These are phyloP conservation scores for Lupinus albus DNA, from an alignment of 306 rosid genomes.

Conservation along the genomic window DNA sequence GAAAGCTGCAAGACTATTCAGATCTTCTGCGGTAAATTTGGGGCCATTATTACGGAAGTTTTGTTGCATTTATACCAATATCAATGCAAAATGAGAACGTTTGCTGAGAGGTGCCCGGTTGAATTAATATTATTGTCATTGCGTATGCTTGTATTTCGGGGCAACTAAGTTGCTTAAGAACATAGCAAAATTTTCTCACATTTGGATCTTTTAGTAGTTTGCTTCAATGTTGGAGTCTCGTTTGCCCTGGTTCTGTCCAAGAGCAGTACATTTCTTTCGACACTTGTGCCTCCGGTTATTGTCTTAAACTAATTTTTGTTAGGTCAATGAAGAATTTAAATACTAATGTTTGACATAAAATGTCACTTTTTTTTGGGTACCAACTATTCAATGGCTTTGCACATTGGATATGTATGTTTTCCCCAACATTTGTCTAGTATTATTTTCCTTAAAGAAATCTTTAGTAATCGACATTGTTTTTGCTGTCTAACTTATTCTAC, in stretches of 20 bases:
- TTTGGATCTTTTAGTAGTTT: conserved; percentile 14
- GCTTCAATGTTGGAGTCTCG: conserved; percentile 39
- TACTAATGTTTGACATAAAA: conserved; percentile 17
- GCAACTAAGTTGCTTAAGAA: conserved; percentile 42
- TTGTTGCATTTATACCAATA: conserved; percentile 46
- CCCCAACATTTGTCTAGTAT: neutral
- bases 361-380: neutral
- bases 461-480: neutral
- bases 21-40: conserved; percentile 51
- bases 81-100: conserved; percentile 44
- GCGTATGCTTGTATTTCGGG: conserved; percentile 48
- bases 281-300: conserved; percentile 28
- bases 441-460: conserved; percentile 12
- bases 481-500: too few species aligned
- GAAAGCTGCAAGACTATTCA: conserved; percentile 44
- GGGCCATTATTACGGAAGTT: conserved; percentile 43
- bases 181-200: conserved; percentile 38
- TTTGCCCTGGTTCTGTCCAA: conserved; percentile 25
- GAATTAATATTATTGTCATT: conserved; percentile 39
- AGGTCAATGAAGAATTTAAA: conserved; percentile 29
- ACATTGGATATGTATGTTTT: too few species aligned
- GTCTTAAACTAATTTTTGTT: conserved; percentile 22
- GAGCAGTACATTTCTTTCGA: conserved; percentile 31
- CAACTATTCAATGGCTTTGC: too few species aligned
- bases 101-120: conserved; percentile 51